Percentiles rank a stretch among this genome's conserved stretches.
Conservation (phyloP, 306 rosid genomes). For the Hylodesmum podocarpum region DNA sequence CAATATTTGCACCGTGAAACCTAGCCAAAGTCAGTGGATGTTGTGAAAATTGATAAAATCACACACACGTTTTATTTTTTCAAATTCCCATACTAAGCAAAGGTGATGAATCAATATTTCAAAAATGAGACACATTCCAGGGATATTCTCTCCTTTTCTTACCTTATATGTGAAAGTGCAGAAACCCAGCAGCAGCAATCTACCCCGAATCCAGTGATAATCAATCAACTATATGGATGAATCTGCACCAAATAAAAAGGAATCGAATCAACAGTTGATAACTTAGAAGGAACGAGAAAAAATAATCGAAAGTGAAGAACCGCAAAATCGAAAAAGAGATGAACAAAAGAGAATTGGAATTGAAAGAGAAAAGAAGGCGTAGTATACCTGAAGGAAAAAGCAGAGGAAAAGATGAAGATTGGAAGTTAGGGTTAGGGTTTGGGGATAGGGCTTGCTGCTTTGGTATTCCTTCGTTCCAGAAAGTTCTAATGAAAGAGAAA, state of each 20-base stretch:
- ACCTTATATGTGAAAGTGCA: slow-evolving; percentile 54
- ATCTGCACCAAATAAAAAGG: slow-evolving; percentile 35
- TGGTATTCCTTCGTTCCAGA: slow-evolving; percentile 33
- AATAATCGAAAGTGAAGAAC: not conserved
- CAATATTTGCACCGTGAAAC: not conserved
- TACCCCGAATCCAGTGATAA: slow-evolving; percentile 28
- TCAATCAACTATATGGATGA: not conserved
- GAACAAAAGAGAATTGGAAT: not conserved
- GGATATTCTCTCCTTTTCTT: slow-evolving; percentile 33
- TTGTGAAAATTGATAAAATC: not conserved
- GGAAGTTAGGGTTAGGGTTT: slow-evolving; percentile 26
- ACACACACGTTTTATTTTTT: no score
- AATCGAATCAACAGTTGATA: not conserved
- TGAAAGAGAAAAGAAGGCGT: not conserved
- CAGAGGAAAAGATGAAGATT: not conserved
- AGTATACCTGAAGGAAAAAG: slow-evolving; percentile 29
- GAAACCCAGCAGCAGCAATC: slow-evolving; percentile 34
- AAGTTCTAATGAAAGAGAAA: not conserved
- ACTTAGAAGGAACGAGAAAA: not conserved
- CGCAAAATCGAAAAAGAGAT: not conserved
- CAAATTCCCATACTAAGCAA: not conserved
- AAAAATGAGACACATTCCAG: not conserved
- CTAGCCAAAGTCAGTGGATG: not conserved
- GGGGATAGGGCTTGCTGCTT: not conserved
- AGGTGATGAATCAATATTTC: not conserved